These are phyloP conservation scores for Phytomonas sp. DNA, from an alignment of 208 protist genomes.

Conservation along the genomic window DNA sequence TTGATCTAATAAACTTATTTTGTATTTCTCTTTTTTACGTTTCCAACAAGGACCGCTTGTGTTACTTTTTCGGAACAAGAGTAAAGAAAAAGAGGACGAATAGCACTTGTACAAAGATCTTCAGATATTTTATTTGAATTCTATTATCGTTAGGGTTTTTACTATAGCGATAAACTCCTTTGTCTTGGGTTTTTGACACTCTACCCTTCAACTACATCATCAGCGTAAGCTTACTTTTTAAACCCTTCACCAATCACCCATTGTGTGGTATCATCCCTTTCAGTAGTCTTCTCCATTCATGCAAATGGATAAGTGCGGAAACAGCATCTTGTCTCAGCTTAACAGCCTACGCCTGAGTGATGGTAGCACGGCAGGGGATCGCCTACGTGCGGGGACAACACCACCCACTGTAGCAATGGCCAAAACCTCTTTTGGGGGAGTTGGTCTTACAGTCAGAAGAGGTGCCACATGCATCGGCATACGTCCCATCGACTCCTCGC, in stretches of 20 bases:
- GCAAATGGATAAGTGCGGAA: slow-evolving; percentile 1
- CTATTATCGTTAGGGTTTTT: not conserved
- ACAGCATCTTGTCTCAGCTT: slow-evolving; percentile 31
- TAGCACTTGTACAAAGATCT: not conserved
- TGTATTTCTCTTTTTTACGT: slow-evolving; percentile 5
- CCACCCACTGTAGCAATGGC: slow-evolving; percentile 12
- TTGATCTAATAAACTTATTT: not conserved
- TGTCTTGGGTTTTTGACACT: not conserved
- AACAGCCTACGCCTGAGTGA: slow-evolving; percentile 34
- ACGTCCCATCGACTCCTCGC: not conserved
- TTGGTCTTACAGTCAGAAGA: not conserved
- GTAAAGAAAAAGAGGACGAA: not conserved
- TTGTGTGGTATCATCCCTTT: not conserved
- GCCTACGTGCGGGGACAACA: slow-evolving; percentile 14
- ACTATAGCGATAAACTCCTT: not conserved
- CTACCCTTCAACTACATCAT: not conserved
- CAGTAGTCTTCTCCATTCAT: not conserved
- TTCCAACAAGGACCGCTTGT: not conserved
- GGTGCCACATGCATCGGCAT: slow-evolving; percentile 6
- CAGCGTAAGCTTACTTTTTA: not conserved
- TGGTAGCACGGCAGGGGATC: slow-evolving; percentile 21
- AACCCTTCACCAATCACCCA: not conserved
- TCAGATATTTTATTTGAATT: not conserved
- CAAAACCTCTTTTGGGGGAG: not conserved
- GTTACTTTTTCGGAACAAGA: not conserved